These are phyloP conservation scores for Eutrema japonicum DNA, from an alignment of 345 rosid genomes.

Conservation along the genomic window DNA sequence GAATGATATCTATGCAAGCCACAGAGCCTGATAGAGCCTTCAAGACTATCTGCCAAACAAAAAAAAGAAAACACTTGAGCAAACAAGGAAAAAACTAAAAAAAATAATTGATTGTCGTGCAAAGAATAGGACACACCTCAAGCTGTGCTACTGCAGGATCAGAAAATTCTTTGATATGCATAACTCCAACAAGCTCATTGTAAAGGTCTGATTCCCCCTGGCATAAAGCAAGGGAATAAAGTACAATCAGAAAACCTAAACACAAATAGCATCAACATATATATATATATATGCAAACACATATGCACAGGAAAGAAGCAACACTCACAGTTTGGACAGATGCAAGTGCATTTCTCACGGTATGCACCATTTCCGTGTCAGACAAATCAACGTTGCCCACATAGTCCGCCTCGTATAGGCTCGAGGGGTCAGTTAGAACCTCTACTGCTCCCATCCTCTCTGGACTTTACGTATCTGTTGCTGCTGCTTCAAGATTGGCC, in stretches of 20 bases:
- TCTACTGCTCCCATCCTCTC: constrained; percentile 38
- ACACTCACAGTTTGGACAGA: constrained; percentile 48
- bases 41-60: constrained; percentile 59
- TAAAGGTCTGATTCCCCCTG: constrained; percentile 68
- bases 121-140: constrained; percentile 51
- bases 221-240: not conserved
- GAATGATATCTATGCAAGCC: constrained; percentile 59
- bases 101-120: not conserved
- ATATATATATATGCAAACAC: not conserved
- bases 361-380: constrained; percentile 55
- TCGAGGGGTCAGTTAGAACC: constrained; percentile 25
- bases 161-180: constrained; percentile 54
- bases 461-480: not conserved
- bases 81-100: not conserved
- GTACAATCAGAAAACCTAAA: constrained; percentile 1
- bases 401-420: not conserved
- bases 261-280: constrained; percentile 9
- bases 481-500: constrained; percentile 24
- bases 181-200: constrained; percentile 62
- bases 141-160: constrained; percentile 67
- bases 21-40: constrained; percentile 72
- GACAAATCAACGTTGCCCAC: constrained; percentile 46
- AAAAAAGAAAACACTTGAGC: constrained; percentile 18
- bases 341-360: constrained; percentile 58
- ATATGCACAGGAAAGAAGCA: not conserved